These are phyloP conservation scores for Pseudogymnoascus sp. DNA, from an alignment of 2,329 filamentous ascomycete genomes.

Conservation along the genomic window DNA sequence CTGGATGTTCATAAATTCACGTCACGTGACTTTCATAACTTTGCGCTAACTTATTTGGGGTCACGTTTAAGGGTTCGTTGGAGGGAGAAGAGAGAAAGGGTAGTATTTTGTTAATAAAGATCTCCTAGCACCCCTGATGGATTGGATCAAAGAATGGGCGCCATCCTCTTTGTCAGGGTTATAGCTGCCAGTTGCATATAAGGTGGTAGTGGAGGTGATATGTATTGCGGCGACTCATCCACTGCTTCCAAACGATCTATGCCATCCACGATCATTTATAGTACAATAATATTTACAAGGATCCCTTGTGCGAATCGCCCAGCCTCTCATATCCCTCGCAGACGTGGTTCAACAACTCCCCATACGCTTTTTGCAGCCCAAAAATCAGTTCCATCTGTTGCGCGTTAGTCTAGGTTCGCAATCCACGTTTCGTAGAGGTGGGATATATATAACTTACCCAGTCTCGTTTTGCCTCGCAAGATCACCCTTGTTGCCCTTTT, in stretches of 20 bases:
- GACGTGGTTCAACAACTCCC: neutral
- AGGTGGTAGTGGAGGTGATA: neutral
- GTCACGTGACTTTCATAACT: neutral
- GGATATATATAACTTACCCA: conserved; percentile 51
- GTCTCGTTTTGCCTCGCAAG: conserved; percentile 71
- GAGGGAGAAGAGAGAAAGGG: neutral
- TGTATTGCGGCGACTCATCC: neutral
- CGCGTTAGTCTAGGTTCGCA: conserved; percentile 9
- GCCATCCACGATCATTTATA: neutral
- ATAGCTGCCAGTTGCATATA: neutral
- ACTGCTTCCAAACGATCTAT: neutral
- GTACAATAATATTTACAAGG: conserved; percentile 4
- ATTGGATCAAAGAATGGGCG: neutral
- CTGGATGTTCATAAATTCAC: neutral
- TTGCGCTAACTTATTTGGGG: neutral
- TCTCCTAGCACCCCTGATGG: neutral
- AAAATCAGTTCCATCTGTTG: conserved; percentile 26
- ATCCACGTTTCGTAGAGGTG: neutral
- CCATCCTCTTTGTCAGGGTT: neutral
- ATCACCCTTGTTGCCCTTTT: conserved; percentile 55
- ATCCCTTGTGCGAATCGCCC: neutral
- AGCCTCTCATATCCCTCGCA: conserved; percentile 1
- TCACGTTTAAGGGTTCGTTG: neutral
- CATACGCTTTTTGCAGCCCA: neutral
- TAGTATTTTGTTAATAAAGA: neutral